These are phyloP conservation scores for Phialophora expanda DNA, from an alignment of 2,329 filamentous ascomycete genomes.

Conservation along the genomic window DNA sequence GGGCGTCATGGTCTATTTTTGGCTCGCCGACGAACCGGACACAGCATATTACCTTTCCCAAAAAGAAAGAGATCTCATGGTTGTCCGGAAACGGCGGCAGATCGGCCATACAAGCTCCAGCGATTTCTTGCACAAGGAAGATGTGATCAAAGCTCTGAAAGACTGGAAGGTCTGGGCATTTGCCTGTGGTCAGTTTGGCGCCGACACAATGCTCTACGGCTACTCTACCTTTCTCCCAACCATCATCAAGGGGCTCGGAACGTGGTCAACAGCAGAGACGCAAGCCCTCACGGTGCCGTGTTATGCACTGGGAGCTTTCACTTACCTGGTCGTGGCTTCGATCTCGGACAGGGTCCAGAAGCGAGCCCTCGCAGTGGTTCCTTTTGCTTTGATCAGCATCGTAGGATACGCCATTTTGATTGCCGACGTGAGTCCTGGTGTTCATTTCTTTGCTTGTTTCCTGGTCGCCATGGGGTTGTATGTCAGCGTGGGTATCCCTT, in stretches of 20 bases:
- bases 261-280: slow-evolving; percentile 67
- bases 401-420: slow-evolving; percentile 73
- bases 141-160: slow-evolving; percentile 69
- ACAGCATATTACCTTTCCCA: slow-evolving; percentile 51
- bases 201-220: slow-evolving; percentile 78
- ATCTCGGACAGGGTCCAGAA: slow-evolving; percentile 71
- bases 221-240: slow-evolving; percentile 79
- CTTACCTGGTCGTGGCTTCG: slow-evolving; percentile 69
- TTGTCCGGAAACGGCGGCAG: slow-evolving; percentile 56
- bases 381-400: slow-evolving; percentile 67
- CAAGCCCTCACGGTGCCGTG: slow-evolving; percentile 80
- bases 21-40: slow-evolving; percentile 55
- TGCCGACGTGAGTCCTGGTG: slow-evolving; percentile 63
- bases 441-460: slow-evolving; percentile 77
- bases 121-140: slow-evolving; percentile 62
- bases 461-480: slow-evolving; percentile 77
- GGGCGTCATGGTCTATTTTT: slow-evolving; percentile 51
- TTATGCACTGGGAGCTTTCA: slow-evolving; percentile 73
- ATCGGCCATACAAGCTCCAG: slow-evolving; percentile 56
- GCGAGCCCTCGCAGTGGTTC: slow-evolving; percentile 67
- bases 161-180: slow-evolving; percentile 81
- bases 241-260: slow-evolving; percentile 72
- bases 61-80: slow-evolving; percentile 61
- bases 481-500: slow-evolving; percentile 59
- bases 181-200: slow-evolving; percentile 71